A percentile compares a stretch with the other conserved stretches of the same genome.
phyloP scores from a whole-genome alignment of 208 protist species.

The Leishmania guyanensis region DNA sequence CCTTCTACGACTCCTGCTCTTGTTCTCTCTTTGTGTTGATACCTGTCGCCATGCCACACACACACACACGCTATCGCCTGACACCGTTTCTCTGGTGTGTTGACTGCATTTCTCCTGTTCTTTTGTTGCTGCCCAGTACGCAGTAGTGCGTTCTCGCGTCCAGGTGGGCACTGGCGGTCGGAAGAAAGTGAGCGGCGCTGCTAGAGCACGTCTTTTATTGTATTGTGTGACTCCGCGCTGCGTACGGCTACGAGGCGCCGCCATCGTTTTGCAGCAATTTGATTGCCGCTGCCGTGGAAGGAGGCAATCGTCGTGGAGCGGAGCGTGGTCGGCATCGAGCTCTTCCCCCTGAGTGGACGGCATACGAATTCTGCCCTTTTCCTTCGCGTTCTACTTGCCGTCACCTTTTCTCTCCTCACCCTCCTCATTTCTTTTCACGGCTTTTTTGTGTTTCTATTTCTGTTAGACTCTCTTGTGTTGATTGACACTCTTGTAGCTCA shows the following conservation, averaged over 20 bases:
- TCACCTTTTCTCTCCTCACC: not conserved
- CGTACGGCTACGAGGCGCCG: too few species aligned
- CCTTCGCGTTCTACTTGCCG: not conserved
- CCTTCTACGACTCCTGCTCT: not conserved
- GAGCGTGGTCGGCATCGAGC: not conserved
- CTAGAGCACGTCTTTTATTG: not conserved
- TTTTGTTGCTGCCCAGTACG: not conserved
- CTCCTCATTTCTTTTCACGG: not conserved
- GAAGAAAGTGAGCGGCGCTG: not conserved
- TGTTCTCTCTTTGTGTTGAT: not conserved
- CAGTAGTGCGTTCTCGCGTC: not conserved
- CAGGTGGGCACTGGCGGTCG: not conserved
- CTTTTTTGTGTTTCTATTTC: not conserved
- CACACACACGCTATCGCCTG: not conserved
- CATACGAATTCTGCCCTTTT: not conserved
- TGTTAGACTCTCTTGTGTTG: not conserved
- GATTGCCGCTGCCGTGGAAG: not conserved
- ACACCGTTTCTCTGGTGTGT: not conserved
- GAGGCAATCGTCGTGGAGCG: not conserved
- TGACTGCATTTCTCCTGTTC: not conserved
- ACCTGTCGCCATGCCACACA: not conserved
- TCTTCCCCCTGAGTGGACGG: not conserved
- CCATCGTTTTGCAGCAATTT: not conserved
- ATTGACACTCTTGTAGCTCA: not conserved
- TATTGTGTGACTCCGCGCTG: not conserved